phyloP scores from a whole-genome alignment of 805 yeast species.

The Candida ficus region DNA sequence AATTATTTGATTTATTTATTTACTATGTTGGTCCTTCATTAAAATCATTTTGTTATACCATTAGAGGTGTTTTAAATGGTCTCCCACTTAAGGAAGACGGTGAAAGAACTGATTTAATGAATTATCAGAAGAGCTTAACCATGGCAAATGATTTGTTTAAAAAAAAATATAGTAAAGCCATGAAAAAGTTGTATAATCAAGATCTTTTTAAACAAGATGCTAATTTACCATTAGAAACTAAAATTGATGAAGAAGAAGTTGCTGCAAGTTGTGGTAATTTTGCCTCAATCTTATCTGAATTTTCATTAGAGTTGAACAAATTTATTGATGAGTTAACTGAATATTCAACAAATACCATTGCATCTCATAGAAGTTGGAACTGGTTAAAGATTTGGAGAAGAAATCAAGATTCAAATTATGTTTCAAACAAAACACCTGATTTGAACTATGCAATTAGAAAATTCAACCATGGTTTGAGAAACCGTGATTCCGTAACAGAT shows the following conservation, averaged over 20 bases:
- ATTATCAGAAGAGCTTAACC: conserved; percentile 41
- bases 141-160: conserved; percentile 53
- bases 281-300: conserved; percentile 57
- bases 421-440: conserved; percentile 9
- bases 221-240: conserved; percentile 26
- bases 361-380: conserved; percentile 32
- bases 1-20: conserved; percentile 62
- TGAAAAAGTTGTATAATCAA: conserved; percentile 48
- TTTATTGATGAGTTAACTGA: conserved; percentile 42
- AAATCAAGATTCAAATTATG: not conserved
- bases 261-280: conserved; percentile 84
- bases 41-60: conserved; percentile 58
- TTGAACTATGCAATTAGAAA: conserved; percentile 12
- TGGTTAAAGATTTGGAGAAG: conserved; percentile 52
- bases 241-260: conserved; percentile 69
- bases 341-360: conserved; percentile 24
- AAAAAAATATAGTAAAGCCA: conserved; percentile 50
- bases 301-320: conserved; percentile 49
- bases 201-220: conserved; percentile 12
- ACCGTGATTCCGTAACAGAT: conserved; percentile 12
- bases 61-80: conserved; percentile 54
- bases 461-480: conserved; percentile 23
- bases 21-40: conserved; percentile 68
- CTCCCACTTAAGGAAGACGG: conserved; percentile 46
- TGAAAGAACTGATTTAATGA: conserved; percentile 35